Evolutionary conservation across 2,329 filamentous ascomycete genomes (phyloP), one percentile per base, ranked within the genome.

Genomic region (Aspergillus quadrilineatus): DNA sequence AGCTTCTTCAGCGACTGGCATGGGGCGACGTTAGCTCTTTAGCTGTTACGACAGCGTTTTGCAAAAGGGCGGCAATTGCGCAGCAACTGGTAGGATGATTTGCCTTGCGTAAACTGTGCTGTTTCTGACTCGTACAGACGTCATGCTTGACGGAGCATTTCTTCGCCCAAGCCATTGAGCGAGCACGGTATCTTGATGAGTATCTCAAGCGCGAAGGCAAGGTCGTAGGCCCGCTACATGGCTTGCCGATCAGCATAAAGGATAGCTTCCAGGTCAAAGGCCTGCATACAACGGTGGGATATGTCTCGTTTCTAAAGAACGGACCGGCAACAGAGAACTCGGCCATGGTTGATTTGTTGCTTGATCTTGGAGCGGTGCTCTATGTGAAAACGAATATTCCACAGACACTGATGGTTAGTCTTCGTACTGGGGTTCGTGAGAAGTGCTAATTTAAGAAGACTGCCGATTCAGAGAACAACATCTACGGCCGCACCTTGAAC

Each of bases 301-400:
- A 90, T 62, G 80, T 82, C 0, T 80, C 81, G 0, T 81, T 87
- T 61, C 81, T 86, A 1, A 79, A 80, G 36, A 76, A 85, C 48
- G 83, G 86, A 0, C 82, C 80, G 4, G 69, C 72, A 26, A 69
- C 77, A 56, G 29, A 45, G 6, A 82, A 87, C 65, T 79, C 82
- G 0, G 76, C 80, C 0, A 70, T 87, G 4, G 81, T 88, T 0
- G 76, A 82, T 4, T 72, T 87, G 0, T 67, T 89, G 4, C 73
- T 82, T 7, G 73, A 77, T 10, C 75, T 83, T 0, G 88, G 88
- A 0, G 86, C 86, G 0, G 79, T 90, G 0, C 71, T 86, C 4
- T 87, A 88, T 59, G 81, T 83, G 59, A 89, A 89, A 71, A 89
- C 87, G 0, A 89, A 88, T 62, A 77, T 89, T 2, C 86, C 87